Percentiles rank a stretch among this genome's conserved stretches.
These are phyloP conservation scores for Mallotus japonicus DNA, from an alignment of 441 rosid genomes.

Conservation along the genomic window DNA sequence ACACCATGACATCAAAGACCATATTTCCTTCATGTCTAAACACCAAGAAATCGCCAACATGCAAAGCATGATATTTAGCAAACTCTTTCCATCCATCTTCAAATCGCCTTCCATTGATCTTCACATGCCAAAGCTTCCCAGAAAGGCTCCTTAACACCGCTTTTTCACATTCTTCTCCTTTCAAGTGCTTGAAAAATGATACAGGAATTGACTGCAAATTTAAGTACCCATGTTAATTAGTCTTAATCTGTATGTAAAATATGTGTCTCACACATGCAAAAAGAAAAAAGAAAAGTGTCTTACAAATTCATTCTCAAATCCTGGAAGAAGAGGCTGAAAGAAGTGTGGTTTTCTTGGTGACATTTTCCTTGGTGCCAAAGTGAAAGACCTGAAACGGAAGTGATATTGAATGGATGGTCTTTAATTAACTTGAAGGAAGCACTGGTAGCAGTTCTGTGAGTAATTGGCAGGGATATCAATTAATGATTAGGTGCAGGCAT, in stretches of 20 bases:
- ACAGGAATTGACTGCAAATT: slow-evolving; percentile 25
- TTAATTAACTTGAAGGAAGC: too few species aligned
- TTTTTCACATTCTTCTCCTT: neutral
- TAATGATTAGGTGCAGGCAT: too few species aligned
- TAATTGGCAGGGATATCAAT: too few species aligned
- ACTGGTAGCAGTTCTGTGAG: too few species aligned
- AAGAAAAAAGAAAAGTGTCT: neutral
- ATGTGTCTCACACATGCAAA: neutral
- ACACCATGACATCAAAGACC: slow-evolving; percentile 22
- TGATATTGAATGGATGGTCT: too few species aligned
- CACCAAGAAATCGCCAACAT: slow-evolving; percentile 27
- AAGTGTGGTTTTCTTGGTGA: slow-evolving; percentile 14
- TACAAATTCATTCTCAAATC: slow-evolving; percentile 17
- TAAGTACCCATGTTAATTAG: neutral
- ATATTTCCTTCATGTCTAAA: slow-evolving; percentile 19
- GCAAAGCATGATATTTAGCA: slow-evolving; percentile 19
- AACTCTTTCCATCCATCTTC: slow-evolving; percentile 28
- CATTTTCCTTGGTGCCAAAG: neutral
- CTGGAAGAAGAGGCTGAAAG: slow-evolving; percentile 28
- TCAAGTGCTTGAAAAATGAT: slow-evolving; percentile 18
- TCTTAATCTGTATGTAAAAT: too few species aligned
- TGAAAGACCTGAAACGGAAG: too few species aligned
- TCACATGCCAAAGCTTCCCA: slow-evolving; percentile 23
- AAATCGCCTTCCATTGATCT: slow-evolving; percentile 15
- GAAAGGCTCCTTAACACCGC: slow-evolving; percentile 10